Base-by-base conservation (phyloP, 495 filamentous ascomycete genomes). In the Neurospora tetrasperma region DNA sequence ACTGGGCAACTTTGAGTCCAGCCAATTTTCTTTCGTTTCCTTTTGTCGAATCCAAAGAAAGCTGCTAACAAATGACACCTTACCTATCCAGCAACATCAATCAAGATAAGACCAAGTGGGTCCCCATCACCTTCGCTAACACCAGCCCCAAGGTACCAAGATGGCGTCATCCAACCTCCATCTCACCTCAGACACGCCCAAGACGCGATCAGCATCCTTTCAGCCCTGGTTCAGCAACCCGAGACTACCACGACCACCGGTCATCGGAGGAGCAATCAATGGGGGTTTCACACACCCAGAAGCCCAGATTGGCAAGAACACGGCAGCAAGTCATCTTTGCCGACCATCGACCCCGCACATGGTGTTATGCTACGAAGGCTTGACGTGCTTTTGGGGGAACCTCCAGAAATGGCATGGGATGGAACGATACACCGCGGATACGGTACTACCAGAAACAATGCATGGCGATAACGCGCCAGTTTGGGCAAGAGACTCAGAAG, bases 331-430 rank as follows among this genome's bases (percentile, higher is more conserved):
- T 46, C 8, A 48, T 48, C 20, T 62, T 46, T 41, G 39, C 39
- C 39, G 69, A 35, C 72, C 20, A 62, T 75, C 23, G 35, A 59
- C 48, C 72, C 41, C 72, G 66, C 73, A 18, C 14, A 73, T 72
- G 70, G 73, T 73, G 70, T 71, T 73, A 78, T 74, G 72, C 39
- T 70, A 46, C 11, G 11, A 27, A 20, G 0, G 23, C 23, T 62
- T 62, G 48, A 31, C 48, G 23, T 62, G 48, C 5, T 62, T 62
- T 31, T 31, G 20, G 5, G 5, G 7, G 23, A 59, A 16, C 23
- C 48, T 14, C 14, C 1, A 20, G 48, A 14, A 12, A 6, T 59
- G 20, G 46, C 46, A 9, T 18, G 46, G 46, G 23, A 8, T 14
- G 12, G 48, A 59, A 9, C 23, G 6, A 31, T 62, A 62, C 12